Evolutionary conservation across 202 grass and related monocot species (phyloP).

Genomic region (Bolboschoenoplectus hybrid): DNA sequence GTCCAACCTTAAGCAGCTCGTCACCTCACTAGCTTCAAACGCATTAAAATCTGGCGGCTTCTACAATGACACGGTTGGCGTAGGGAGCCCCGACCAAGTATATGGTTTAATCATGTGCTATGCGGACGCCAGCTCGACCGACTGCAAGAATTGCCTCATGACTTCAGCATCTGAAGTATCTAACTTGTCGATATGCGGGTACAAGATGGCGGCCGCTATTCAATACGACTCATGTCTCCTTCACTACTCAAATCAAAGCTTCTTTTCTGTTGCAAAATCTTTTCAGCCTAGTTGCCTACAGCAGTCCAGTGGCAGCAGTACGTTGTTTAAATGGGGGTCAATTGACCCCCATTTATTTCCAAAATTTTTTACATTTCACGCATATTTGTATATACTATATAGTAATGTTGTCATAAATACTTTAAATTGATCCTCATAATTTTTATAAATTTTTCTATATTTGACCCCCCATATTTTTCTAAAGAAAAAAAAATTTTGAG

Average conservation of each 20-base stretch:
- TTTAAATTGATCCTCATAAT: too few relatives aligned
- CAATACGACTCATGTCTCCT: conserved; percentile 48
- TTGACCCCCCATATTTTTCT: too few relatives aligned
- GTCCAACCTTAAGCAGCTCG: conserved; percentile 48
- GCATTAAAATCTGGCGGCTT: conserved; percentile 39
- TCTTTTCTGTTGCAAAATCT: background rate
- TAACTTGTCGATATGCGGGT: conserved; percentile 23
- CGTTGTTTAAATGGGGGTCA: too few relatives aligned
- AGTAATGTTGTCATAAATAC: too few relatives aligned
- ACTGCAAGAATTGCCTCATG: conserved; percentile 48
- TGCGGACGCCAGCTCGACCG: conserved; percentile 33
- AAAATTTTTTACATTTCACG: too few relatives aligned
- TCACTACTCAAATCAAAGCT: conserved; percentile 34
- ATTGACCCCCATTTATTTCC: too few relatives aligned
- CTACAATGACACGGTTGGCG: conserved; percentile 11
- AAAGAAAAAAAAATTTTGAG: too few relatives aligned
- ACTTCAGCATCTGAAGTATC: background rate
- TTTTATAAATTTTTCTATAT: too few relatives aligned
- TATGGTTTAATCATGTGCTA: conserved; percentile 53
- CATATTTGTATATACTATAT: too few relatives aligned
- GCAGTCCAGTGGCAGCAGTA: too few relatives aligned
- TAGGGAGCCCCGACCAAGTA: background rate
- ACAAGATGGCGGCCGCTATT: conserved; percentile 17
- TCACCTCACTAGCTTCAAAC: conserved; percentile 26
- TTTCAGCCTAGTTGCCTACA: accelerated